Evolutionary conservation across 495 filamentous ascomycete genomes (phyloP), one percentile per base, ranked within the genome.

Genomic region (Margaritispora aquatica): DNA sequence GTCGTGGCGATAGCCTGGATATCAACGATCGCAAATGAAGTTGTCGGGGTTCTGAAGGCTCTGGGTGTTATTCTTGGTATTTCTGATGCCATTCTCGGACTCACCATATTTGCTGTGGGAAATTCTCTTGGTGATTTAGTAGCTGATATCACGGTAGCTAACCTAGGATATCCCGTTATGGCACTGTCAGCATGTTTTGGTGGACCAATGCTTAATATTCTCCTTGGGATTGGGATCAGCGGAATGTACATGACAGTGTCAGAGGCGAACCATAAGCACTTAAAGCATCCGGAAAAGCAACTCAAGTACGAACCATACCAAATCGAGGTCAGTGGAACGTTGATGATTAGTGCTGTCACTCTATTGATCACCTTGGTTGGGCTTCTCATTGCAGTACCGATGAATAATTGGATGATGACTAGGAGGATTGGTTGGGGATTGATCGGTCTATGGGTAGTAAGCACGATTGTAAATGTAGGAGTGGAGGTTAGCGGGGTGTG

Each of bases 21-120:
- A 61, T 90, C 88, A 21, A 96, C 91, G 13, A 90, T 99, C 49
- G 95, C 95, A 15, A 89, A 89, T 23, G 95, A 99, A 72, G 95
- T 99, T 17, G 95, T 99, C 7, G 92, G 89, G 38, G 88, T 97
- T 21, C 81, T 99, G 34, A 97, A 97, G 70, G 88, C 95, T 1
- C 75, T 99, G 20, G 95, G 95, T 2, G 90, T 97, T 10, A 91
- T 99, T 31, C 73, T 97, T 22, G 84, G 87, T 63, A 97, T 99
- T 64, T 93, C 88, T 24, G 94, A 99, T 75, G 96, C 95, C 8
- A 92, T 99, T 60, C 77, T 99, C 2, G 95, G 95, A 0, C 80
- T 99, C 38, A 99, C 95, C 26, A 84, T 99, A 48, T 99, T 99
- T 69, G 95, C 95, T 0, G 91, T 97, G 15, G 94, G 95, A 13